Percentiles rank a stretch among this genome's conserved stretches.
Conservation (phyloP, 345 rosid species). For the Corymbia maculata region DNA sequence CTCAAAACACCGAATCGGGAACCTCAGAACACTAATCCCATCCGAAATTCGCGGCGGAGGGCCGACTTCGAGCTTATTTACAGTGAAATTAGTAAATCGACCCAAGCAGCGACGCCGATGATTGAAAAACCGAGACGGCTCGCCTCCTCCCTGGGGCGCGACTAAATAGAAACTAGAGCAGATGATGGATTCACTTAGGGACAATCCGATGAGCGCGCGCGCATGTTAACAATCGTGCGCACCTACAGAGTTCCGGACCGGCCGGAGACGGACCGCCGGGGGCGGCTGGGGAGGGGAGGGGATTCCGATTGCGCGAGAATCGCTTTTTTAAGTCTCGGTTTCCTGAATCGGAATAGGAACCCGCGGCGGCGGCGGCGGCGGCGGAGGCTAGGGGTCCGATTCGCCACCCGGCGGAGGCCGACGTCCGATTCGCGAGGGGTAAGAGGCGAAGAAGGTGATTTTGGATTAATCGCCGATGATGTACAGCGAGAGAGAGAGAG, state of each 20-base stretch:
- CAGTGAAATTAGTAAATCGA: conserved; percentile 6
- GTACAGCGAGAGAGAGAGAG: conserved; percentile 1
- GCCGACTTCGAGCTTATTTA: conserved; percentile 4
- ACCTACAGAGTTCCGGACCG: conserved; percentile 21
- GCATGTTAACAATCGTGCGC: conserved; percentile 39
- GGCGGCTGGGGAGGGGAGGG: neutral
- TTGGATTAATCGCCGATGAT: conserved; percentile 54
- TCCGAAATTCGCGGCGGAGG: conserved; percentile 8
- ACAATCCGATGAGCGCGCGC: conserved; percentile 13
- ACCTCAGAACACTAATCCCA: conserved; percentile 13
- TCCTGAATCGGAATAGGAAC: neutral
- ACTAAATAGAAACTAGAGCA: neutral
- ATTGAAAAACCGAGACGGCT: conserved; percentile 8
- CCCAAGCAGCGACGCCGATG: conserved; percentile 7
- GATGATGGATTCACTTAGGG: neutral
- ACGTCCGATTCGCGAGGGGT: conserved; percentile 25
- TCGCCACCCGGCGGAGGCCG: conserved; percentile 7
- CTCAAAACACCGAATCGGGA: conserved; percentile 17
- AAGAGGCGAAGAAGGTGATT: conserved; percentile 20
- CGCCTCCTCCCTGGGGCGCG: conserved; percentile 7
- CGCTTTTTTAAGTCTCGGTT: neutral
- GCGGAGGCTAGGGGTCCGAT: neutral
- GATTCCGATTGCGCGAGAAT: neutral
- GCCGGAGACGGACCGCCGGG: conserved; percentile 23
- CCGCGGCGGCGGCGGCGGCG: neutral